A percentile compares a stretch with the other conserved stretches of the same genome.
phyloP scores from a whole-genome alignment of 2,329 filamentous ascomycete species.

The Phoma sp. region DNA sequence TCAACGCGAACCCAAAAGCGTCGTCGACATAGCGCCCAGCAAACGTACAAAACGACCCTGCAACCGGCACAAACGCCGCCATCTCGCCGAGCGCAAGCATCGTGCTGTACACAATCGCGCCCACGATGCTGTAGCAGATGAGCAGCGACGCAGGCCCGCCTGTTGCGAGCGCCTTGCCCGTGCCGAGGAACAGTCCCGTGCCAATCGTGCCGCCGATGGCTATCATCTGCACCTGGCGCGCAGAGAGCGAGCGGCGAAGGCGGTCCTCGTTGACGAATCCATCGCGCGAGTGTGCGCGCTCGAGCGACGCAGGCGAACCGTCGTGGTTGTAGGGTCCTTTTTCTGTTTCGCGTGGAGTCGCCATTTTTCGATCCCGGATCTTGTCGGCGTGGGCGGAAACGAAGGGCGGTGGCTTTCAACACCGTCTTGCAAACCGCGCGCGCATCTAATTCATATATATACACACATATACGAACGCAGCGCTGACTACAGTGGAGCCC shows the following conservation, averaged over 20 bases:
- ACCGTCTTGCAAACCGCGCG: background rate
- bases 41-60: slow-evolving; percentile 39
- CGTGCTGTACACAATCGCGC: slow-evolving; percentile 40
- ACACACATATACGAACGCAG: slow-evolving; percentile 1
- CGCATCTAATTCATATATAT: background rate
- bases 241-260: slow-evolving; percentile 32
- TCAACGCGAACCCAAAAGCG: slow-evolving; percentile 59
- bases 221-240: slow-evolving; percentile 67
- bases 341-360: slow-evolving; percentile 19
- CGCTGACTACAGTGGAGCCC: background rate
- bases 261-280: slow-evolving; percentile 31
- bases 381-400: background rate
- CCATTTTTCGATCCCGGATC: slow-evolving; percentile 11
- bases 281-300: slow-evolving; percentile 17
- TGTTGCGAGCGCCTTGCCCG: slow-evolving; percentile 59
- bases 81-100: slow-evolving; percentile 49
- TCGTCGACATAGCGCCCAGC: slow-evolving; percentile 60
- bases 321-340: slow-evolving; percentile 22
- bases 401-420: background rate
- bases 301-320: slow-evolving; percentile 18
- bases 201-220: slow-evolving; percentile 67
- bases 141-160: slow-evolving; percentile 49
- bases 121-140: slow-evolving; percentile 49
- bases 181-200: slow-evolving; percentile 66
- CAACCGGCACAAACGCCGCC: slow-evolving; percentile 47